These are phyloP conservation scores for Syncephalastrum sp. DNA, from an alignment of 371 early-diverging fungal genomes.

Conservation along the genomic window DNA sequence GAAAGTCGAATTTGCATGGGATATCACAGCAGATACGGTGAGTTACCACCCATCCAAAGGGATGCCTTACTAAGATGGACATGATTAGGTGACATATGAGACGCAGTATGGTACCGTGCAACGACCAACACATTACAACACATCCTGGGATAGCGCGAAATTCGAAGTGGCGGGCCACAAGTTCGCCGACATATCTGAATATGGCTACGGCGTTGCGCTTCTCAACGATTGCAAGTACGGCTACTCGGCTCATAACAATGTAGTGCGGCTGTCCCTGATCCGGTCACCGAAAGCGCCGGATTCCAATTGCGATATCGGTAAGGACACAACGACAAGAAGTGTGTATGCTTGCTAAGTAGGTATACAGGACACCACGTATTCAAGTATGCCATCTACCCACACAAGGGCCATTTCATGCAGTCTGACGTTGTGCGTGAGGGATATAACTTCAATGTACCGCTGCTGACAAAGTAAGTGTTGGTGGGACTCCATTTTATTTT, in stretches of 20 bases:
- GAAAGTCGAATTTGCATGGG: constrained; percentile 93
- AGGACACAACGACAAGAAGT: not conserved
- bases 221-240: constrained; percentile 94
- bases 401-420: constrained; percentile 74
- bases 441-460: constrained; percentile 86
- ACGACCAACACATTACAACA: constrained; percentile 94
- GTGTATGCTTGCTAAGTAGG: not conserved
- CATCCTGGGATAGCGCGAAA: constrained; percentile 88
- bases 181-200: constrained; percentile 94
- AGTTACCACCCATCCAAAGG: not conserved
- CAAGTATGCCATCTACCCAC: constrained; percentile 90
- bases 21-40: constrained; percentile 75
- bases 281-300: constrained; percentile 88
- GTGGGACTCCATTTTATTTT: not conserved
- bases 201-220: constrained; percentile 90
- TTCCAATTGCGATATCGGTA: constrained; percentile 62
- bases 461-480: constrained; percentile 56
- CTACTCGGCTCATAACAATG: constrained; percentile 78
- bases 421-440: constrained; percentile 84
- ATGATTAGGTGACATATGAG: constrained; percentile 83
- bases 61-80: not conserved
- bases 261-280: constrained; percentile 82
- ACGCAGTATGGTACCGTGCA: constrained; percentile 91
- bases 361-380: constrained; percentile 66
- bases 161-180: constrained; percentile 79